Evolutionary conservation across 108 stramenopile genomes (phyloP), one percentile per base, ranked within the genome.

Genomic region (Hondaea fermentalgiana): DNA sequence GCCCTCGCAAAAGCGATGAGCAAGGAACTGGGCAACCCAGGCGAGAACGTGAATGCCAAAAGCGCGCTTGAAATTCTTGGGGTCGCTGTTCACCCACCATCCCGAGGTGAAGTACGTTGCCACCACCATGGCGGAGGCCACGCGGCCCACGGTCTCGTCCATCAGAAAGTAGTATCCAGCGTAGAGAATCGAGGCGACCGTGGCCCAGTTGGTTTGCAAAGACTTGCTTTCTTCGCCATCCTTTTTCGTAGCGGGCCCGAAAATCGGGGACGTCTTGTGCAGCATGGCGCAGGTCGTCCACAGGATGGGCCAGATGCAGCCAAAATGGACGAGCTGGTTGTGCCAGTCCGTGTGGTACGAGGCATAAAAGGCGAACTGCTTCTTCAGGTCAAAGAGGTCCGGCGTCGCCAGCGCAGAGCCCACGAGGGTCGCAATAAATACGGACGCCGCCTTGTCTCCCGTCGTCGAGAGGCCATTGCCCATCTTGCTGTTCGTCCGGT

Each of bases 1-100:
- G 60, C 60, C 60, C 71, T 88, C 88, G 71, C 57, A 57, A 25
- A 88, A 57, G 25, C 59, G 21, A 28, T 88, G 88, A 21, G 60
- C 60, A 10, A 58, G 57, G 71, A 88, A 88, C 88, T 88, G 88
- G 28, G 88, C 88, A 5, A 88, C 25, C 88, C 88, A 88, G 23
- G 44, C 21, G 28, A 5, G 19, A 25, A 60, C 19, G 49, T 88
- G 59, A 8, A 88, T 69, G 0, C 17, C 14, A 6, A 69, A 10
- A 17, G 64, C 64, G 42, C 64, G 64, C 17, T 69, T 69, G 42
- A 69, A 69, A 3, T 69, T 69, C 10, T 23, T 12, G 14, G 64
- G 14, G 42, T 69, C 64, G 25, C 42, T 8, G 21, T 69, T 69
- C 8, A 69, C 64, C 64, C 64, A 69, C 64, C 42, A 42, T 14